Conservation (phyloP, 306 rosid genomes). For the Pyrus bretschneideri region DNA sequence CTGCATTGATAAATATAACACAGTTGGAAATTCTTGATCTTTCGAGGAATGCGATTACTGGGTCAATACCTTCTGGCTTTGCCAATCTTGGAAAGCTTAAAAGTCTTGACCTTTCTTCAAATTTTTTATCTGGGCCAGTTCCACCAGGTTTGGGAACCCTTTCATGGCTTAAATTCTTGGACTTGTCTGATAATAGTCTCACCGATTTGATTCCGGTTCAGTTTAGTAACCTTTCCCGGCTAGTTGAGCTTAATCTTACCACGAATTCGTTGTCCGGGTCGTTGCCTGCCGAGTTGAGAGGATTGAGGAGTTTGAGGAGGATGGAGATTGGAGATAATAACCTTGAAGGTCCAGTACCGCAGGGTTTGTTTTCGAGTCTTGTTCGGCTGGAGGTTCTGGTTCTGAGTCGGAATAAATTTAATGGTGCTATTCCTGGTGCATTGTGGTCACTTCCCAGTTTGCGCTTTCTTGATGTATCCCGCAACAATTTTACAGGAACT, state of each 20-base stretch:
- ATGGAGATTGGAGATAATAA: constrained; percentile 31
- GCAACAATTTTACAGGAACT: constrained; percentile 53
- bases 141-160: constrained; percentile 50
- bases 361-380: constrained; percentile 33
- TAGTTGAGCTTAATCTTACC: constrained; percentile 60
- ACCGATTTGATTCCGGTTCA: constrained; percentile 40
- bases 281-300: constrained; percentile 32
- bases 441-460: constrained; percentile 45
- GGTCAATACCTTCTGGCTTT: constrained; percentile 44
- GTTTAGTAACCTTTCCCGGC: constrained; percentile 43
- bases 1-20: constrained; percentile 42
- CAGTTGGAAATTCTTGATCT: constrained; percentile 55
- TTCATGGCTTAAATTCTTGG: constrained; percentile 31
- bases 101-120: constrained; percentile 55
- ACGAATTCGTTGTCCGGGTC: constrained; percentile 56
- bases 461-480: constrained; percentile 53
- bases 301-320: constrained; percentile 25
- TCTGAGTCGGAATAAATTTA: constrained; percentile 43
- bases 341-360: constrained; percentile 37
- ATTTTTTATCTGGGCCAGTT: constrained; percentile 60
- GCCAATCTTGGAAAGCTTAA: constrained; percentile 50
- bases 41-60: constrained; percentile 60
- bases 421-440: constrained; percentile 40
- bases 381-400: constrained; percentile 29
- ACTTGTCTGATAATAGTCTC: constrained; percentile 56